Conservation (phyloP, 108 stramenopile species). For the Cyclotella choctawhatcheeana region DNA sequence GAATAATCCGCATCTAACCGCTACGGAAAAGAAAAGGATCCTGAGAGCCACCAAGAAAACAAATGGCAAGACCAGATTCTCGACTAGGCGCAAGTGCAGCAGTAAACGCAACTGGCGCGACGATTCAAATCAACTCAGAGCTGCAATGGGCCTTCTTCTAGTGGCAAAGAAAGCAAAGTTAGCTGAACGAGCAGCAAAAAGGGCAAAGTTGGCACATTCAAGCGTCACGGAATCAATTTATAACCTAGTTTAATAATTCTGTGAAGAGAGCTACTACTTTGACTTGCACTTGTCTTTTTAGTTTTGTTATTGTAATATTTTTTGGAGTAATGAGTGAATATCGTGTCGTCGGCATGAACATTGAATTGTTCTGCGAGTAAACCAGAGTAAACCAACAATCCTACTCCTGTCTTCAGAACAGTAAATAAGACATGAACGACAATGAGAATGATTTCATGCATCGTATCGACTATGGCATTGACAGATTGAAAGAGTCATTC, state of each 20-base stretch:
- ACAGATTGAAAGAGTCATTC: slow-evolving; percentile 52
- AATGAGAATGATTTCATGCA: no score
- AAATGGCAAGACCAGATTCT: background rate
- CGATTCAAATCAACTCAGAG: background rate
- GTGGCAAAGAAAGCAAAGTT: background rate
- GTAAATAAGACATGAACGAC: no score
- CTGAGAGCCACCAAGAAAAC: background rate
- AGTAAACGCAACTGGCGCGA: background rate
- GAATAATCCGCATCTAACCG: background rate
- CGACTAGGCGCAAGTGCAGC: background rate
- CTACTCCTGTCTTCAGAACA: no score
- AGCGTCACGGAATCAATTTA: background rate
- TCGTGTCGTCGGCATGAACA: no score
- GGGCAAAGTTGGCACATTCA: background rate
- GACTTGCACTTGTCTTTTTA: no score
- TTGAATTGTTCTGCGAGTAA: no score
- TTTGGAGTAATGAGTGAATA: no score
- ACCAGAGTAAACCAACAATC: no score
- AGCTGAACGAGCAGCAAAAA: background rate
- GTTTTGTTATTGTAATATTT: no score
- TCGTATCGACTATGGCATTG: no score
- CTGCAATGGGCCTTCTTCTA: background rate
- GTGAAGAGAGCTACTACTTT: no score
- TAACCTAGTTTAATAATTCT: no score
- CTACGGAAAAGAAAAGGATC: background rate